These are phyloP conservation scores for Raffaelea ambrosiae DNA, from an alignment of 2,329 filamentous ascomycete species.

Conservation along the genomic window DNA sequence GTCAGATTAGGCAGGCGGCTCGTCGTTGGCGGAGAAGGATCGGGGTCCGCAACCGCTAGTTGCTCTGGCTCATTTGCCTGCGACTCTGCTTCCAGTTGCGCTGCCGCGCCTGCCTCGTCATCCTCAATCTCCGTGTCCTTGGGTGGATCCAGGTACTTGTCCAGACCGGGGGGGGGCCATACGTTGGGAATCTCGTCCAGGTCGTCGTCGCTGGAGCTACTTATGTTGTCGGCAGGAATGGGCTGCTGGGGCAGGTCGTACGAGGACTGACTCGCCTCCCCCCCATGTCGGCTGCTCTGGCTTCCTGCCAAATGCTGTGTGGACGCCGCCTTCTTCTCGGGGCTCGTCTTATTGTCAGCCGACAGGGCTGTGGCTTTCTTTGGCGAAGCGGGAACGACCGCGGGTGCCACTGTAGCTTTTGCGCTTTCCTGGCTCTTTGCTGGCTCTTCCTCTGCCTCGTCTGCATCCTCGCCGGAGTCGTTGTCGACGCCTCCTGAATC, in stretches of 20 bases:
- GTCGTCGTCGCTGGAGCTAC: not conserved
- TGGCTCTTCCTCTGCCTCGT: not conserved
- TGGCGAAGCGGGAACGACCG: too few relatives aligned
- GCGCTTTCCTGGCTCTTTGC: not conserved
- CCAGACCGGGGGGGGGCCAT: not conserved
- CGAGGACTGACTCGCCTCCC: too few relatives aligned
- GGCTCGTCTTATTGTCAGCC: not conserved
- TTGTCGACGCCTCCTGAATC: not conserved
- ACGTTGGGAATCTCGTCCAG: constrained; percentile 7
- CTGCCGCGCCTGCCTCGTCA: too few relatives aligned
- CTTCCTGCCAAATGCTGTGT: too few relatives aligned
- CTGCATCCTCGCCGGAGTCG: not conserved
- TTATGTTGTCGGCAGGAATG: not conserved
- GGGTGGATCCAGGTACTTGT: not conserved
- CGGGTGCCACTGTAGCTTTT: not conserved
- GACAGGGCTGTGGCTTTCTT: not conserved
- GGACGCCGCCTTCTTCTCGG: too few relatives aligned
- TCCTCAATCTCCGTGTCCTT: too few relatives aligned
- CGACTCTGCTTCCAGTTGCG: too few relatives aligned
- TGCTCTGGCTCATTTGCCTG: too few relatives aligned
- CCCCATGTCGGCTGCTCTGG: too few relatives aligned
- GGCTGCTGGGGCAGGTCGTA: not conserved
- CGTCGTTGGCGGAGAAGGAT: too few relatives aligned
- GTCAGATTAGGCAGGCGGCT: too few relatives aligned
- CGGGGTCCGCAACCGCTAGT: too few relatives aligned